Percentiles rank a stretch among this genome's conserved stretches.
Conservation (phyloP, 108 stramenopile genomes). For the Skeletonema potamos region DNA sequence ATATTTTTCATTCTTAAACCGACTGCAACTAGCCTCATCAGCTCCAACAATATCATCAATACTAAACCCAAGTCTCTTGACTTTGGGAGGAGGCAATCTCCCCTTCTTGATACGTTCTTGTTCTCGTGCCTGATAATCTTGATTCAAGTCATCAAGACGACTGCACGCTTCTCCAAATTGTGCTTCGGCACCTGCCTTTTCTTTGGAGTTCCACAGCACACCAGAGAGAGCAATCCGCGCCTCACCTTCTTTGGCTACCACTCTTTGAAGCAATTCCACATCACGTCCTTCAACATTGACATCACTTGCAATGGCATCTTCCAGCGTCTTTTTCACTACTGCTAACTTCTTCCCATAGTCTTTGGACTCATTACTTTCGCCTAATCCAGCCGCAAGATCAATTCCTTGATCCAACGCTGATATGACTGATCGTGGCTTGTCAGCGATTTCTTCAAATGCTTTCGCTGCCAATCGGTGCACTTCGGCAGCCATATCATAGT, state of each 20-base stretch:
- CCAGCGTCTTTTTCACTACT: slow-evolving; percentile 30
- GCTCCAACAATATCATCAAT: slow-evolving; percentile 75
- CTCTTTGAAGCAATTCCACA: slow-evolving; percentile 69
- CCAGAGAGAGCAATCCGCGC: slow-evolving; percentile 70
- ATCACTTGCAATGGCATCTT: slow-evolving; percentile 52
- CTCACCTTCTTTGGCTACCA: slow-evolving; percentile 84
- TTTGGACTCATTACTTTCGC: neutral
- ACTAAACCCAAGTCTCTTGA: slow-evolving; percentile 52
- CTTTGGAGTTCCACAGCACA: slow-evolving; percentile 55
- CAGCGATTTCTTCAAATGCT: slow-evolving; percentile 73
- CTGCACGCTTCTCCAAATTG: slow-evolving; percentile 64
- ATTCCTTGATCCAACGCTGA: slow-evolving; percentile 67
- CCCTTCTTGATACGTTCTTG: slow-evolving; percentile 34
- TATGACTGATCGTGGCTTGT: slow-evolving; percentile 66
- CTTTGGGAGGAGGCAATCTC: slow-evolving; percentile 17
- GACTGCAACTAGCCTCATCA: slow-evolving; percentile 57
- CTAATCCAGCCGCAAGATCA: slow-evolving; percentile 56
- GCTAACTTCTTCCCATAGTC: slow-evolving; percentile 7
- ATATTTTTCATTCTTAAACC: slow-evolving; percentile 71
- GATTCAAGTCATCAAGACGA: slow-evolving; percentile 75
- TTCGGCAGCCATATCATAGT: slow-evolving; percentile 43
- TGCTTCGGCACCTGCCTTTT: slow-evolving; percentile 57
- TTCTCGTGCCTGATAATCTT: slow-evolving; percentile 53
- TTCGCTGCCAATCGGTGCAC: slow-evolving; percentile 55
- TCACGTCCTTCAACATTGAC: slow-evolving; percentile 65